phyloP scores from a whole-genome alignment of 176 grass and related monocot genomes.

The Aegilops bicornis region DNA sequence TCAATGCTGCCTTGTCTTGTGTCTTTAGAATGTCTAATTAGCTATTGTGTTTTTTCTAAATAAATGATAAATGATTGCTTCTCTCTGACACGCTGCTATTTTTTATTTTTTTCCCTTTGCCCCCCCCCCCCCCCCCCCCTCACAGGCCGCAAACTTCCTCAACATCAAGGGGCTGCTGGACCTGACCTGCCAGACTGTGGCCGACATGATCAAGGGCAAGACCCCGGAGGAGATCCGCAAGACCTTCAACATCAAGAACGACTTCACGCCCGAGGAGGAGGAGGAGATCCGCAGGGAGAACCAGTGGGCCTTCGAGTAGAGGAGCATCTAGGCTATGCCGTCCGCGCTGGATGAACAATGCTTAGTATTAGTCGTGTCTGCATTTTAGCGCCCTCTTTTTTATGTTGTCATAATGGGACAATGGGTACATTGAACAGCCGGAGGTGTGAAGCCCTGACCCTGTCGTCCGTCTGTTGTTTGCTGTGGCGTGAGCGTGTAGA shows the following conservation, averaged over 20 bases:
- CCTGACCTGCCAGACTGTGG: slow-evolving; percentile 40
- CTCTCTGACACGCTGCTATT: background rate
- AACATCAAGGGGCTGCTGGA: slow-evolving; percentile 54
- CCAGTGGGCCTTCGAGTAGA: slow-evolving; percentile 50
- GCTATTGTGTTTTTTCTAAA: background rate
- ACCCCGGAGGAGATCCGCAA: slow-evolving; percentile 49
- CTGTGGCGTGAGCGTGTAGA: too few species aligned
- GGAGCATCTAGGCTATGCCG: background rate
- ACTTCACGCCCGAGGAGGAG: slow-evolving; percentile 44
- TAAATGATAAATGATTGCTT: background rate
- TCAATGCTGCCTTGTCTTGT: too few species aligned
- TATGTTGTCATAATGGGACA: background rate
- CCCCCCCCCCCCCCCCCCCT: background rate
- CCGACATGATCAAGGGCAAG: slow-evolving; percentile 54
- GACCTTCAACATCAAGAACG: slow-evolving; percentile 49
- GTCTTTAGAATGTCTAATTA: background rate
- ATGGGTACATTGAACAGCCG: slow-evolving; percentile 46
- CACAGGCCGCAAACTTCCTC: slow-evolving; percentile 50
- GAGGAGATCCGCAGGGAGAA: slow-evolving; percentile 53
- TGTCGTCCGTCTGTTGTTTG: too few species aligned
- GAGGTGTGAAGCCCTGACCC: background rate
- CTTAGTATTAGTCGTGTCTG: background rate
- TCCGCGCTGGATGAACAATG: background rate
- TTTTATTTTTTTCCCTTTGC: background rate
- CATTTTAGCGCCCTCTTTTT: background rate